Conservation (phyloP, 306 rosid genomes). For the Argentina anserina region DNA sequence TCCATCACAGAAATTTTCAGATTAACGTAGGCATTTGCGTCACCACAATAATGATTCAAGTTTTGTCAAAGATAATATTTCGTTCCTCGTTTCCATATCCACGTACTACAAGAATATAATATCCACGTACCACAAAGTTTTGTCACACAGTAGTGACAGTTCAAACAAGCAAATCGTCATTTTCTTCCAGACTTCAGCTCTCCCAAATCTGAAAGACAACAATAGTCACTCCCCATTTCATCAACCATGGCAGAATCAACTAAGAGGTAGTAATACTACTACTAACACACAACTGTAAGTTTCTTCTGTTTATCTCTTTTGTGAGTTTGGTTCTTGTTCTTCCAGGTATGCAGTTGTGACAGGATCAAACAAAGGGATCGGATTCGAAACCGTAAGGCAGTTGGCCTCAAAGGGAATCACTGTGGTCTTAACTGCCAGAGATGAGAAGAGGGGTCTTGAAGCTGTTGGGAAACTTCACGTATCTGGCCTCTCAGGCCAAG, state of each 20-base stretch:
- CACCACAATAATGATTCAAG: not conserved
- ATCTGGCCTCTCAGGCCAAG: constrained; percentile 8
- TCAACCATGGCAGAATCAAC: constrained; percentile 32
- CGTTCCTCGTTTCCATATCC: no score
- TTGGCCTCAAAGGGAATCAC: constrained; percentile 30
- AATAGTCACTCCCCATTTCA: not conserved
- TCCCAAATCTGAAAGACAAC: no score
- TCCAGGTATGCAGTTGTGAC: constrained; percentile 34
- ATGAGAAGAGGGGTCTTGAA: constrained; percentile 27
- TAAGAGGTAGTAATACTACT: constrained; percentile 13
- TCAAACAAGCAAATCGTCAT: no score
- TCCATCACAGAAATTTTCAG: not conserved
- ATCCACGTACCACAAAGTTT: no score
- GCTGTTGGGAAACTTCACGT: constrained; percentile 23
- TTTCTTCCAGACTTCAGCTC: no score
- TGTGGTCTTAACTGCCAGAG: constrained; percentile 32
- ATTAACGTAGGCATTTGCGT: not conserved
- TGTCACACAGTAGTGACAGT: no score
- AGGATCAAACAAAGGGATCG: constrained; percentile 32
- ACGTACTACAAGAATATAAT: no score
- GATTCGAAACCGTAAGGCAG: no score
- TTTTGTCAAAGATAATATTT: no score
- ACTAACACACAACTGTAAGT: no score
- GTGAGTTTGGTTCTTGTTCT: not conserved
- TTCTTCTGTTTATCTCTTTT: not conserved